Evolutionary conservation across 441 rosid species (phyloP).

Genomic region (Syzygium malaccense): DNA sequence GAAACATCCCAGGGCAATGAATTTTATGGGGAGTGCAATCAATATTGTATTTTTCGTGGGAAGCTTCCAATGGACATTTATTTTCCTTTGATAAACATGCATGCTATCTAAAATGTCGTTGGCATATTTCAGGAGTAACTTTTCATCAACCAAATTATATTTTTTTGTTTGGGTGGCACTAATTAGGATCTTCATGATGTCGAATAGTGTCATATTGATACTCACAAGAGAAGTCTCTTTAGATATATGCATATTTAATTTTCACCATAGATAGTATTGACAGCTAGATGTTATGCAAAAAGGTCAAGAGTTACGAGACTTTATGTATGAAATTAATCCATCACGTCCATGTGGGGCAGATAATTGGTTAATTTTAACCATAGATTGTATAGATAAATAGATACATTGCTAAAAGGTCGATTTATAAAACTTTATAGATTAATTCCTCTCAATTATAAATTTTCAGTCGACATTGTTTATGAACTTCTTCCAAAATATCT

Average conservation of each 20-base stretch:
- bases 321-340: neutral
- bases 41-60: neutral
- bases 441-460: no score
- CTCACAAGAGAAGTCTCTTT: neutral
- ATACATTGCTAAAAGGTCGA: no score
- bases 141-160: neutral
- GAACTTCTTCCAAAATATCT: no score
- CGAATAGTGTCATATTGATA: neutral
- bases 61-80: neutral
- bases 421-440: no score
- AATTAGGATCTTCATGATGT: neutral
- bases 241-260: no score
- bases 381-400: accelerated
- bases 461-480: accelerated
- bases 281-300: neutral
- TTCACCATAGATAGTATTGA: neutral
- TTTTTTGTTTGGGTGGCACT: neutral
- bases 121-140: neutral
- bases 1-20: neutral
- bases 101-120: neutral
- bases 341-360: neutral
- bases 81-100: no score
- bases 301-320: neutral
- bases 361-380: no score
- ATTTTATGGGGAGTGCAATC: neutral